Conservation (phyloP, 192 early-diverging fungal genomes). For the Backusella parvicylindrica region DNA sequence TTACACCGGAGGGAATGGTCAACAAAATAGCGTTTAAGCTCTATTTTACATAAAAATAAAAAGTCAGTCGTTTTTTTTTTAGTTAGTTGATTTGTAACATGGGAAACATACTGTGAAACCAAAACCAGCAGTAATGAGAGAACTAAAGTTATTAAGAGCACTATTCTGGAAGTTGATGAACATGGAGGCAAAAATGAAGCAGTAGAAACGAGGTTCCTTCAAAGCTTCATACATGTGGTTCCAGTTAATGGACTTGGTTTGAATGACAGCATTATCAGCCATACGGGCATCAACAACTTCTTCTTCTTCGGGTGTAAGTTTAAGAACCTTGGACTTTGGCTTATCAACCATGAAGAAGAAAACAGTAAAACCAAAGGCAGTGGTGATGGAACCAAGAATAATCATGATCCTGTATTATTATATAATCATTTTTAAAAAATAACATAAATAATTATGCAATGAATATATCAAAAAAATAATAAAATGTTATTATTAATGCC, state of each 20-base stretch:
- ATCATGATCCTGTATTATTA: constrained; percentile 17
- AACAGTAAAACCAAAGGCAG: constrained; percentile 12
- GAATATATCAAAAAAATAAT: background rate
- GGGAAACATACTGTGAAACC: constrained; percentile 11
- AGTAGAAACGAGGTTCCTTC: constrained; percentile 15
- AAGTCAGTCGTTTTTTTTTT: background rate
- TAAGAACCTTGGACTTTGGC: constrained; percentile 8
- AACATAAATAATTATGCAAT: background rate
- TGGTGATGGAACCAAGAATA: constrained; percentile 19
- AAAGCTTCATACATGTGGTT: constrained; percentile 13
- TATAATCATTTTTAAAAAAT: background rate
- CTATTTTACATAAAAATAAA: constrained; percentile 1
- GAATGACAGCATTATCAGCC: constrained; percentile 16
- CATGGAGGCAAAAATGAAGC: background rate
- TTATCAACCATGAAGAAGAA: constrained; percentile 27
- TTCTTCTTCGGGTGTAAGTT: constrained; percentile 20
- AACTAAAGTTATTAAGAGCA: constrained; percentile 3
- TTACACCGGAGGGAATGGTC: constrained; percentile 16
- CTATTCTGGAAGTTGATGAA: constrained; percentile 17
- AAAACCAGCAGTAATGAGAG: constrained; percentile 13
- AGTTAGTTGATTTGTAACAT: background rate
- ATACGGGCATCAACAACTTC: constrained; percentile 18
- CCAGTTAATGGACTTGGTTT: constrained; percentile 9
- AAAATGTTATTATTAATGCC: background rate
- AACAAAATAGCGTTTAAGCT: constrained; percentile 21